phyloP scores from a whole-genome alignment of 768 basidiomycete species.

The Hypholoma sublateritium region DNA sequence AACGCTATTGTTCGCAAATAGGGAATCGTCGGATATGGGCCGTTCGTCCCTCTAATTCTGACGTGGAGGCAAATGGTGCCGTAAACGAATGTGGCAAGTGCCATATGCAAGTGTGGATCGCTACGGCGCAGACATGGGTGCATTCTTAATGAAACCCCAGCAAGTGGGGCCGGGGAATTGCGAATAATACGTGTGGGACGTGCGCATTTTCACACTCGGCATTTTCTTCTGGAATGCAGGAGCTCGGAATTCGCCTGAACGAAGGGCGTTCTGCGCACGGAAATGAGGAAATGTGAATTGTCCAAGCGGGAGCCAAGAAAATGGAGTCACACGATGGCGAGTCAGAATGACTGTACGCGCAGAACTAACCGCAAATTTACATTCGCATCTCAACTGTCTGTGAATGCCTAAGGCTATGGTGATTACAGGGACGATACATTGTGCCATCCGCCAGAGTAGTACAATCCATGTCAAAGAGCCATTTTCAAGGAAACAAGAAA shows the following conservation, averaged over 20 bases:
- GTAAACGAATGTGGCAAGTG: too few species aligned
- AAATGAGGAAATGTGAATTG: neutral
- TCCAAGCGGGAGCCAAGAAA: neutral
- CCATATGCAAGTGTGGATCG: neutral
- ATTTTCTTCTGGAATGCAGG: neutral
- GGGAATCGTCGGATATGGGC: constrained; percentile 6
- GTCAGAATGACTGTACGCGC: neutral
- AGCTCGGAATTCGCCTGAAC: too few species aligned
- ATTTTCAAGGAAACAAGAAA: neutral
- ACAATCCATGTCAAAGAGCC: constrained; percentile 5
- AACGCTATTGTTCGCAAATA: constrained; percentile 6
- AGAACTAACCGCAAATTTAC: neutral
- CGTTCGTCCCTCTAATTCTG: neutral
- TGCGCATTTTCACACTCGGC: neutral
- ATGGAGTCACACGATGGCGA: neutral
- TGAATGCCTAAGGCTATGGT: constrained; percentile 1
- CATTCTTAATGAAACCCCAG: neutral
- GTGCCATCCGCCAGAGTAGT: constrained; percentile 1
- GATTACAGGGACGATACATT: constrained; percentile 5
- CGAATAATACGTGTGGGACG: too few species aligned
- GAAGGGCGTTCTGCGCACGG: neutral
- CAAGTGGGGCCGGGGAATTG: neutral
- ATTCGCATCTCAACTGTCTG: neutral
- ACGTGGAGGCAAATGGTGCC: neutral
- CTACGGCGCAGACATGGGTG: neutral